Base-by-base conservation (phyloP, 192 early-diverging fungal genomes). In the Backusella tarrabulga region DNA sequence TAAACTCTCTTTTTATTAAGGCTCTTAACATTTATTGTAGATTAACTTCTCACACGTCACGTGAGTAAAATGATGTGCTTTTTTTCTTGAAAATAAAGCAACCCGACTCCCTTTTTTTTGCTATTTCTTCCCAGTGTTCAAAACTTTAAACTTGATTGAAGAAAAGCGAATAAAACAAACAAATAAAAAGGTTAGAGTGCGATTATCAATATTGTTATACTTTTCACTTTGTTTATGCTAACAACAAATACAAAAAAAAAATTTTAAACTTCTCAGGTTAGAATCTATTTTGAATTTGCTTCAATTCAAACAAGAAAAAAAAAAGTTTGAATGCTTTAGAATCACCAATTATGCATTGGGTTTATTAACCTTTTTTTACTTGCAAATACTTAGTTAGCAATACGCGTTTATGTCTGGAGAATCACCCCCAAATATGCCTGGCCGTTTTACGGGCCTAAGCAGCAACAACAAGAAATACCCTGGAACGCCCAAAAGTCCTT, bases 351-450 rank as follows among this genome's bases (percentile, higher is more conserved):
- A 21, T 60, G 54, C n/a, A 60, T 26, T 60, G 21, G 21, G 8
- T 60, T 60, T 23, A 56, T 11, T 23, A 9, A 21, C 54, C 6
- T 32, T 46, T 15, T n/a, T 1, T 12, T 41, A 32, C 2, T 74
- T 56, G 1, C 60, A 21, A 35, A 73, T 11, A 60, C n/a, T 1
- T 17, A 38, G 50, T 6, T 9, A 29, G 54, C 11, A 73, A 19
- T 19, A 72, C 46, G 46, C 42, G 46, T 72, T 17, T n/a, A 74
- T 74, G 72, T 60, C 72, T 34, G 72, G 72, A 56, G 72, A 74
- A 34, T 54, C 52, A 74, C 72, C 72, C 38, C 54, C 72, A 23
- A 60, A 12, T n/a, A 32, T 36, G 21, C 26, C 52, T 60, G 72
- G 44, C 32, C 35, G 72, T 21, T 74, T 60, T 71, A 23, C 42